Conservation (phyloP, 2,329 filamentous ascomycete genomes). For the Phialophora expanda region DNA sequence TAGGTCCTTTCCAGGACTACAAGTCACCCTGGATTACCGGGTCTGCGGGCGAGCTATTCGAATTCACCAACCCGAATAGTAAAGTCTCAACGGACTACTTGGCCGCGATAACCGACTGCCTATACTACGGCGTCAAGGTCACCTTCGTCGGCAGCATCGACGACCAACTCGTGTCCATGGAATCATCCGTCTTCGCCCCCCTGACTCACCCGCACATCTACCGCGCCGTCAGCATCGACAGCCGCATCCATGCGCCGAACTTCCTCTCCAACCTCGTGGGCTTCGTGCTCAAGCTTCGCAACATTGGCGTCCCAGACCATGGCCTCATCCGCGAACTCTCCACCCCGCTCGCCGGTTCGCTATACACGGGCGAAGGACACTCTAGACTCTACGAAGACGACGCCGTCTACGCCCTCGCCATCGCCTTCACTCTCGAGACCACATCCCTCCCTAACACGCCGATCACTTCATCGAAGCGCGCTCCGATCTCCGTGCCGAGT, state of each 20-base stretch:
- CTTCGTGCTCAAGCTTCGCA: conserved; percentile 90
- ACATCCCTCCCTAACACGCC: conserved; percentile 57
- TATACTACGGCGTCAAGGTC: conserved; percentile 80
- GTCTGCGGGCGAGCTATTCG: conserved; percentile 91
- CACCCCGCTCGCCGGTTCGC: conserved; percentile 81
- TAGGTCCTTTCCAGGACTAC: conserved; percentile 92
- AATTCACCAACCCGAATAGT: conserved; percentile 83
- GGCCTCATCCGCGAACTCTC: conserved; percentile 90
- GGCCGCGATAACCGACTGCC: conserved; percentile 71
- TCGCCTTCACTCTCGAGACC: conserved; percentile 76
- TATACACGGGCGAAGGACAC: conserved; percentile 92
- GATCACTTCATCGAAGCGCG: conserved; percentile 56
- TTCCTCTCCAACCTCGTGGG: conserved; percentile 93
- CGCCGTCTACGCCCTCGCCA: conserved; percentile 79
- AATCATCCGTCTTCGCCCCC: conserved; percentile 88
- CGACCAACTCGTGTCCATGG: conserved; percentile 91
- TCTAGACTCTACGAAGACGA: conserved; percentile 90
- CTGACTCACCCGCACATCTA: conserved; percentile 91
- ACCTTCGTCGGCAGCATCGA: conserved; percentile 94
- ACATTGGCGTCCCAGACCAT: conserved; percentile 90
- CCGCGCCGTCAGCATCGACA: conserved; percentile 94
- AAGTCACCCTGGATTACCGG: conserved; percentile 88
- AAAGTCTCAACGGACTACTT: conserved; percentile 82
- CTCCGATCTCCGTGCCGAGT: conserved; percentile 38
- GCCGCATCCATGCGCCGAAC: conserved; percentile 86